phyloP scores from a whole-genome alignment of 225 moss, liverwort and hornwort genomes.

The Sphagnum contortum region DNA sequence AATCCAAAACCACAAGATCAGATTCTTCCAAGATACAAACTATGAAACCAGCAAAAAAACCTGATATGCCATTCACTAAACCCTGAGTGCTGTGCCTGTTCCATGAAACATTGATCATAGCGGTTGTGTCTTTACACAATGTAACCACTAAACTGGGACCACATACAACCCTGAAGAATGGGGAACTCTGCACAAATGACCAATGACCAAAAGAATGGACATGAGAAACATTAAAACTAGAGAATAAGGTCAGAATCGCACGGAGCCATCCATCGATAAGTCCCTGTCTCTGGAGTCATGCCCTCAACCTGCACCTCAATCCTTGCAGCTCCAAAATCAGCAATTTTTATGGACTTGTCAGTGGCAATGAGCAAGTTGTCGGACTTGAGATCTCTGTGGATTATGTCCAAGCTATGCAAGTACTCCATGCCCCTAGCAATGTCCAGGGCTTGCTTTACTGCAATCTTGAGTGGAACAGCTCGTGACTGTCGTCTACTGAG shows the following conservation, averaged over 20 bases:
- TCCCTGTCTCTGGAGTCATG: constrained; percentile 99
- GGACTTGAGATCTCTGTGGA: constrained; percentile 94
- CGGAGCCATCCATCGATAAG: constrained; percentile 99
- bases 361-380: constrained; percentile 95
- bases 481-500: constrained; percentile 78
- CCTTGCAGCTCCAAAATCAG: constrained; percentile 96
- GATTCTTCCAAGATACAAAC: no score
- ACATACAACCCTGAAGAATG: no score
- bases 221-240: no score
- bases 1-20: no score
- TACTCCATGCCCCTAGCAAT: constrained; percentile 98
- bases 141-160: no score
- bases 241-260: constrained; percentile 30
- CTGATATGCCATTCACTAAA: no score
- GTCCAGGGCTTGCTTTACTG: constrained; percentile 95
- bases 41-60: no score
- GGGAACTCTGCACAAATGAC: no score
- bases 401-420: constrained; percentile 88
- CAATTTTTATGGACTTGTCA: constrained; percentile 97
- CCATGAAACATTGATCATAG: no score
- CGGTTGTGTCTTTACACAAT: no score
- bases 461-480: constrained; percentile 88
- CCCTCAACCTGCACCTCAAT: constrained; percentile 98
- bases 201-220: no score
- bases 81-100: no score